Percentiles rank a stretch among this genome's conserved stretches.
Evolutionary conservation across 345 rosid species (phyloP).

Genomic region (Aquilaria malaccensis): DNA sequence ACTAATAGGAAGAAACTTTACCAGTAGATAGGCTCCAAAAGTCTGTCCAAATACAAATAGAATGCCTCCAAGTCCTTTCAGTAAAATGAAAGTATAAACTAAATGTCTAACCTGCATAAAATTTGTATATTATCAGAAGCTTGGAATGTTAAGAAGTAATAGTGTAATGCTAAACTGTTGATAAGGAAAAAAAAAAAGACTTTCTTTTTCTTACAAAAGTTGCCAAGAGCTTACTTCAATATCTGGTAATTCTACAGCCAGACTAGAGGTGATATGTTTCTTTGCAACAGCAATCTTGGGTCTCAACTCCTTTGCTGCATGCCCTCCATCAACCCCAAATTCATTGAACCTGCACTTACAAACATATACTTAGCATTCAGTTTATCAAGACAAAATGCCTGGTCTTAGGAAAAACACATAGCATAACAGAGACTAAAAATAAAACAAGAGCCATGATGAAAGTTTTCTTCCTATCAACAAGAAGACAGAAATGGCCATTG

Average conservation of each 20-base stretch:
- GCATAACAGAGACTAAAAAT: neutral
- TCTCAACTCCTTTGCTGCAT: conserved; percentile 68
- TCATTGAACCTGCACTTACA: conserved; percentile 46
- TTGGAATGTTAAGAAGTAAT: neutral
- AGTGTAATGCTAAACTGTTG: neutral
- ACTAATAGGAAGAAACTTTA: conserved; percentile 26
- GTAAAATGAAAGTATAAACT: conserved; percentile 27
- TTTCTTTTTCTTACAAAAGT: no score
- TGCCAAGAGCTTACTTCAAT: conserved; percentile 42
- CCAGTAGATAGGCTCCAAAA: conserved; percentile 75
- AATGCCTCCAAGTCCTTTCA: conserved; percentile 75
- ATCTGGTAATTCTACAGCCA: conserved; percentile 45
- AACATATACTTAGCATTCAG: neutral
- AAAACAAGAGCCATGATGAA: neutral
- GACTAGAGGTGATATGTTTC: conserved; percentile 44
- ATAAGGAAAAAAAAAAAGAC: no score
- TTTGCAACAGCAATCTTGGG: conserved; percentile 54
- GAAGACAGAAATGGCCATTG: no score
- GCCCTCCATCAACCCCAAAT: conserved; percentile 80
- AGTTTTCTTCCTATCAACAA: no score
- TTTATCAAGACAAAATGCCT: neutral
- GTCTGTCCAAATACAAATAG: conserved; percentile 70
- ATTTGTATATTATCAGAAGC: conserved; percentile 9
- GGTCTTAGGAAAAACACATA: neutral
- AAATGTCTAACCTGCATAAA: conserved; percentile 44